phyloP scores from a whole-genome alignment of 805 yeast genomes.

The Soucietia sequanensis region DNA sequence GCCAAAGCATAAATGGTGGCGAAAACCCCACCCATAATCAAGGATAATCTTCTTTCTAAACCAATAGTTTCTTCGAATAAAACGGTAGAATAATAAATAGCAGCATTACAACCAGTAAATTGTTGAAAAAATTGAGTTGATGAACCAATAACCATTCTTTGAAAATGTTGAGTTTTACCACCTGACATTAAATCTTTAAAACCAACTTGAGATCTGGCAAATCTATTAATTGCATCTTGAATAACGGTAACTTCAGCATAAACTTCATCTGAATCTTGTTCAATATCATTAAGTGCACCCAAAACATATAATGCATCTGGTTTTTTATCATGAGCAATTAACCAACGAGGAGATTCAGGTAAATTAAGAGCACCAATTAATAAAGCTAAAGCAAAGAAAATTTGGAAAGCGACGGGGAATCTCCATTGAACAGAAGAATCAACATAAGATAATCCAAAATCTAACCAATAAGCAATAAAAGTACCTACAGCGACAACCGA shows the following conservation, averaged over 20 bases:
- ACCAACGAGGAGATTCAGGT: slow-evolving; percentile 77
- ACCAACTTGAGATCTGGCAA: slow-evolving; percentile 44
- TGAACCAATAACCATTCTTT: slow-evolving; percentile 60
- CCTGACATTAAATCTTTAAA: slow-evolving; percentile 43
- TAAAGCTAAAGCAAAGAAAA: slow-evolving; percentile 51
- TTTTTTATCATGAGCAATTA: slow-evolving; percentile 46
- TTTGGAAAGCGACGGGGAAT: slow-evolving; percentile 57
- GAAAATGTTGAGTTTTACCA: slow-evolving; percentile 61
- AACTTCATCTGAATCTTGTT: slow-evolving; percentile 31
- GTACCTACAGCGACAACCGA: slow-evolving; percentile 67
- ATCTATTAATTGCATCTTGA: slow-evolving; percentile 50
- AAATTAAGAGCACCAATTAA: slow-evolving; percentile 42
- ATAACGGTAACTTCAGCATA: slow-evolving; percentile 37
- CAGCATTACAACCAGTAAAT: slow-evolving; percentile 64
- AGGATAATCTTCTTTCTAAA: slow-evolving; percentile 49
- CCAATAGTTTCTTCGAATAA: slow-evolving; percentile 28
- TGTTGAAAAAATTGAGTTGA: slow-evolving; percentile 44
- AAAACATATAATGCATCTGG: slow-evolving; percentile 37
- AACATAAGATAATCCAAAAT: slow-evolving; percentile 65
- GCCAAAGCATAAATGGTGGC: slow-evolving; percentile 12
- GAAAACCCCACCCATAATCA: slow-evolving; percentile 34
- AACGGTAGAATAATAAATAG: slow-evolving; percentile 50
- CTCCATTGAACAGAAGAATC: slow-evolving; percentile 42
- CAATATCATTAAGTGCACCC: slow-evolving; percentile 34
- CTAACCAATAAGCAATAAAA: slow-evolving; percentile 66